phyloP scores from a whole-genome alignment of 345 rosid genomes.

The Syzygium aromaticum region DNA sequence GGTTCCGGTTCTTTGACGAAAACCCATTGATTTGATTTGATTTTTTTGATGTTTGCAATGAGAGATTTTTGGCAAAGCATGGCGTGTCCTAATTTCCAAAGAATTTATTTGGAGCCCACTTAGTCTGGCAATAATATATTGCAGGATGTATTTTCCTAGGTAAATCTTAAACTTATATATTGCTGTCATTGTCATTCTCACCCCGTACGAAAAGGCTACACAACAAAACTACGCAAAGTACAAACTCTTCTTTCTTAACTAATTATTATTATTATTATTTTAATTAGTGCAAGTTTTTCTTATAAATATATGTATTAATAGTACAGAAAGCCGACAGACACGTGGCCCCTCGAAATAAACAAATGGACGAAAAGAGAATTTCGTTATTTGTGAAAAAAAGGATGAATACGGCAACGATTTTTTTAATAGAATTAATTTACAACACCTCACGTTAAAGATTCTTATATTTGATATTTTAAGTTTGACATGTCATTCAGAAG shows the following conservation, averaged over 20 bases:
- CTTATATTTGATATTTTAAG: no score
- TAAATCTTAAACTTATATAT: background rate
- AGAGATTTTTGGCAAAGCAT: background rate
- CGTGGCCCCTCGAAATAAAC: background rate
- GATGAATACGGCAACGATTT: background rate
- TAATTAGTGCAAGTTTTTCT: background rate
- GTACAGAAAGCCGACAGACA: background rate
- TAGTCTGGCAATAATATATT: background rate
- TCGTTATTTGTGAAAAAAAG: background rate
- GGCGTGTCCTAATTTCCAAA: background rate
- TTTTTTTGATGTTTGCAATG: background rate
- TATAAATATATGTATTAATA: background rate
- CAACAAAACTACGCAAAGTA: background rate
- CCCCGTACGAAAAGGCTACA: background rate
- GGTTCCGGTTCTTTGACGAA: background rate
- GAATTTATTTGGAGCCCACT: background rate
- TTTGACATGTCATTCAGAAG: no score
- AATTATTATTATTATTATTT: background rate
- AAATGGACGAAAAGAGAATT: background rate
- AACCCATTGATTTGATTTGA: background rate
- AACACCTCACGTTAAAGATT: background rate
- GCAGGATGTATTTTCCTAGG: background rate
- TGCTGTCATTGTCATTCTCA: background rate
- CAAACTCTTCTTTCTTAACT: background rate
- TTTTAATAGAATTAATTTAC: background rate